phyloP scores from a whole-genome alignment of 257 asterid species.

The Agastache rugosa region DNA sequence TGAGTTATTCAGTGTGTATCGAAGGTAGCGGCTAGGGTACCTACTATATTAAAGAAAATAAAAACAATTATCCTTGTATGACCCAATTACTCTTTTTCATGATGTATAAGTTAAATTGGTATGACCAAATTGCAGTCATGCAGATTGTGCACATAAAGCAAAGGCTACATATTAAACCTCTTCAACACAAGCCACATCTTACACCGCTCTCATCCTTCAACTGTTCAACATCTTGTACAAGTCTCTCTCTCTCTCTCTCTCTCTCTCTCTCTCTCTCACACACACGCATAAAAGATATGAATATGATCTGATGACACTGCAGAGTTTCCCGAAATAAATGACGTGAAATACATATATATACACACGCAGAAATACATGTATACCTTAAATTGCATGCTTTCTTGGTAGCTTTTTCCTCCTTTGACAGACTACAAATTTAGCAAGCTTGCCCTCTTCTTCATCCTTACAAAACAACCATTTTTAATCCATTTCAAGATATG shows the following conservation, averaged over 20 bases:
- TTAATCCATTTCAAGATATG: conserved; percentile 39
- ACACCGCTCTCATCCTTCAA: conserved; percentile 45
- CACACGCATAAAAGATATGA: background rate
- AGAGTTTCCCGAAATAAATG: conserved; percentile 26
- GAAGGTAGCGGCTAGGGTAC: too few species aligned
- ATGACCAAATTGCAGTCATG: conserved; percentile 33
- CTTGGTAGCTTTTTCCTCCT: conserved; percentile 45
- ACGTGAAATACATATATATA: conserved; percentile 44
- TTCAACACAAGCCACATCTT: conserved; percentile 40
- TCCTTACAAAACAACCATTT: background rate
- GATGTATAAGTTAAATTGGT: conserved; percentile 7
- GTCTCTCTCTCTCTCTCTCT: conserved; percentile 29
- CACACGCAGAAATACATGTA: background rate
- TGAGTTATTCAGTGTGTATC: too few species aligned
- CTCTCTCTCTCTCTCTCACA: conserved; percentile 29
- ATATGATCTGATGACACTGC: background rate
- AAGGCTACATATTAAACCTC: background rate
- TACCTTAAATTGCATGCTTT: conserved; percentile 41
- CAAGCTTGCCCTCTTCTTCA: background rate
- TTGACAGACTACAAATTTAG: conserved; percentile 34
- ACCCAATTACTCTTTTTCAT: background rate
- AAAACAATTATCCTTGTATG: background rate
- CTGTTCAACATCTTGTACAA: conserved; percentile 45
- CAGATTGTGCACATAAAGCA: conserved; percentile 37
- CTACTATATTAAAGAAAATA: too few species aligned